Evolutionary conservation across 192 early-diverging fungal species (phyloP).

Genomic region (Lobosporangium transversale): DNA sequence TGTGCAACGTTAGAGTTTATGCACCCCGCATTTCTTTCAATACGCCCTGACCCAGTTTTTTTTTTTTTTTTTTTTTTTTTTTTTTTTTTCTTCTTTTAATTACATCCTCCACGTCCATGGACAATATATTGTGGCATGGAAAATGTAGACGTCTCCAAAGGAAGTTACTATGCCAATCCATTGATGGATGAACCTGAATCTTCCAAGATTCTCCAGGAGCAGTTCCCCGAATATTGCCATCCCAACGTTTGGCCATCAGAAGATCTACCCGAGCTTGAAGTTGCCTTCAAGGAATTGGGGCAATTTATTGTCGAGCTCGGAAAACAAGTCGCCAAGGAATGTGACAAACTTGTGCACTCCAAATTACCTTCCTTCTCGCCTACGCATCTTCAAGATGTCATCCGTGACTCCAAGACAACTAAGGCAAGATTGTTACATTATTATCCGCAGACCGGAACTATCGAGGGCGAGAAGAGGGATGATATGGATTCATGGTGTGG

Average conservation of each 20-base stretch:
- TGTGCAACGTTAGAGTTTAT: conserved; percentile 7
- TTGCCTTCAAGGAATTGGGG: conserved; percentile 67
- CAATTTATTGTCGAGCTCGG: conserved; percentile 67
- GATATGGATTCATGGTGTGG: conserved; percentile 76
- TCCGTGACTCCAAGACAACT: conserved; percentile 60
- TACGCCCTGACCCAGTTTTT: conserved; percentile 37
- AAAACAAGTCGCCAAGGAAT: conserved; percentile 60
- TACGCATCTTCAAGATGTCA: conserved; percentile 62
- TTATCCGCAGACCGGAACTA: conserved; percentile 58
- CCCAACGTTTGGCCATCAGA: conserved; percentile 70
- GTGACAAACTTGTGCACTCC: conserved; percentile 65
- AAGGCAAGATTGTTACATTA: conserved; percentile 78
- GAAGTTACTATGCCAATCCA: conserved; percentile 72
- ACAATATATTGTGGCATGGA: neutral
- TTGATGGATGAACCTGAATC: conserved; percentile 52
- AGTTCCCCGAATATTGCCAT: conserved; percentile 63
- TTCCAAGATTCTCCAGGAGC: conserved; percentile 39
- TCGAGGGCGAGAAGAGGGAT: conserved; percentile 27
- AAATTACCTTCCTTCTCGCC: conserved; percentile 53
- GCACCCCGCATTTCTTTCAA: conserved; percentile 34
- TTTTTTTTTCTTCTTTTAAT: too few relatives aligned
- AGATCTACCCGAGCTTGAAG: conserved; percentile 61
- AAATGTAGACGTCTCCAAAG: conserved; percentile 60
- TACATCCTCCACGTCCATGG: too few relatives aligned
- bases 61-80: conserved; percentile 5